Evolutionary conservation across 2,329 filamentous ascomycete genomes (phyloP), one percentile per base, ranked within the genome.

Genomic region (Fusarium sacchari): DNA sequence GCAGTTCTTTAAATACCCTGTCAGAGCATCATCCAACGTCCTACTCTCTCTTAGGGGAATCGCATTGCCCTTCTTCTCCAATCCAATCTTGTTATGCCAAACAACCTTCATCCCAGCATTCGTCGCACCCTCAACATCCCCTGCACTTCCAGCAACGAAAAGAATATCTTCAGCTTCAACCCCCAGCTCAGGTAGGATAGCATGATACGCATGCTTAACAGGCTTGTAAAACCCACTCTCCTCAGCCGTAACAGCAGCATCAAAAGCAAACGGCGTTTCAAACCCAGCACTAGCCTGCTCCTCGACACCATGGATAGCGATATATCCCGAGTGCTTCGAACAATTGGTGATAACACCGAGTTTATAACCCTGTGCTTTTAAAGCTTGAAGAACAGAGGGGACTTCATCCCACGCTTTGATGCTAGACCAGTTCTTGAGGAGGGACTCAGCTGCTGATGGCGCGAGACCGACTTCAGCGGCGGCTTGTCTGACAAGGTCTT

Each of bases 151-250:
- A 0, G 82, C 82, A 30, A 84, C 81, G 50, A 83, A 84, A 26
- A 83, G 47, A 4, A 75, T 78, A 20, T 83, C 79, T 2, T 62
- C 42, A 0, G 77, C 72, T 1, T 72, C 64, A 0, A 83, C 67
- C 1, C 74, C 77, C 46, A 83, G 65, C 20, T 39, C 53, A 2
- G 70, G 65, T 7, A 84, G 63, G 8, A 82, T 76, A 8, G 73
- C 77, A 7, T 75, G 46, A 53, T 84, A 84, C 3, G 83, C 80
- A 40, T 79, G 63, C 13, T 59, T 64, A 5, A 75, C 72, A 4
- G 83, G 83, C 60, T 84, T 83, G 59, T 84, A 84, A 60, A 80
- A 83, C 5, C 82, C 82, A 20, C 76, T 80, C 61, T 84, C 82
- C 59, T 84, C 82, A 1, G 82, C 83, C 3, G 82, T 83, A 8